Percentiles rank a stretch among this genome's conserved stretches.
Conservation (phyloP, 2,329 filamentous ascomycete genomes). For the Penicillium brevicompactum region DNA sequence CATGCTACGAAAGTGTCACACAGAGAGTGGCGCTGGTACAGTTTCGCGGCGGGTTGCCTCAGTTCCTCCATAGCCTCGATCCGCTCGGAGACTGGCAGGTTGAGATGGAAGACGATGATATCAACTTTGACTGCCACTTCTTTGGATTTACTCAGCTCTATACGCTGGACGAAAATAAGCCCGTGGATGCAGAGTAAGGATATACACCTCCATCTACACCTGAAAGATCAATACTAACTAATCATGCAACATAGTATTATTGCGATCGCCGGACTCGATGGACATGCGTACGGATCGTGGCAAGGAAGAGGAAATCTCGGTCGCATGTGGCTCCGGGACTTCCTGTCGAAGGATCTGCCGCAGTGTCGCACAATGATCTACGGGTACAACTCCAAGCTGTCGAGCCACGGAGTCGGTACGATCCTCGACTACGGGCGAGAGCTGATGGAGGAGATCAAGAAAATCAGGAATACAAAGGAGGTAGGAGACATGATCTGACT, state of each 20-base stretch:
- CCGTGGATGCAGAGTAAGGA: slow-evolving; percentile 12
- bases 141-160: slow-evolving; percentile 16
- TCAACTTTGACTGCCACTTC: slow-evolving; percentile 16
- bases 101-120: slow-evolving; percentile 13
- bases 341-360: slow-evolving; percentile 31
- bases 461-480: slow-evolving; percentile 24
- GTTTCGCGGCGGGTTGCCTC: slow-evolving; percentile 9
- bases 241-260: background rate
- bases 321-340: slow-evolving; percentile 35
- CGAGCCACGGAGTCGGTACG: slow-evolving; percentile 24
- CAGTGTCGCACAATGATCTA: slow-evolving; percentile 36
- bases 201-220: background rate
- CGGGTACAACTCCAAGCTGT: slow-evolving; percentile 39
- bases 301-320: slow-evolving; percentile 21
- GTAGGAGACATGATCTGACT: slow-evolving; percentile 5
- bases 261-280: slow-evolving; percentile 11
- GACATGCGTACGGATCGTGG: slow-evolving; percentile 38
- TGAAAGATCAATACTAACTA: background rate
- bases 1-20: slow-evolving; percentile 12
- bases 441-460: slow-evolving; percentile 20
- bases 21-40: slow-evolving; percentile 10
- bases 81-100: slow-evolving; percentile 14
- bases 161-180: slow-evolving; percentile 5
- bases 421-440: slow-evolving; percentile 10
- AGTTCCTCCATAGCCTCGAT: slow-evolving; percentile 2